These are phyloP conservation scores for Penicillium argentinense DNA, from an alignment of 495 filamentous ascomycete genomes.

Conservation along the genomic window DNA sequence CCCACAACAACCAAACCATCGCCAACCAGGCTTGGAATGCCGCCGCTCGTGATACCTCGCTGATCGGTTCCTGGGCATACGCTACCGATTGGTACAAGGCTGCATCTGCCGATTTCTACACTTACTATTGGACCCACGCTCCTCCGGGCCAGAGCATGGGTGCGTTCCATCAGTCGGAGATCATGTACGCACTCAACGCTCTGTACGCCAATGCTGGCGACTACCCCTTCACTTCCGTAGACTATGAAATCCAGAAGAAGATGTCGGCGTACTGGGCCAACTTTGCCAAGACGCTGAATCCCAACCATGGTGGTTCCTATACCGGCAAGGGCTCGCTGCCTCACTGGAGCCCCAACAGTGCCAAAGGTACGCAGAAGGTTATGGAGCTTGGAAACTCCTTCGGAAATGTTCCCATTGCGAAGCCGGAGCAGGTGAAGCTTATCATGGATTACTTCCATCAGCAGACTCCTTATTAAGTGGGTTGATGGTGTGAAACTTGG, in stretches of 20 bases:
- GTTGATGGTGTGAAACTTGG: no score
- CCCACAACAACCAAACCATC: conserved; percentile 15
- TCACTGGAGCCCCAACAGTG: conserved; percentile 17
- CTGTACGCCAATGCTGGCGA: conserved; percentile 26
- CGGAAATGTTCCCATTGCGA: conserved; percentile 18
- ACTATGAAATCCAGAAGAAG: conserved; percentile 22
- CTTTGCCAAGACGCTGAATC: conserved; percentile 31
- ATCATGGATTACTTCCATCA: conserved; percentile 25
- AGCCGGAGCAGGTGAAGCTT: conserved; percentile 17
- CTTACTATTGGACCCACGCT: conserved; percentile 35
- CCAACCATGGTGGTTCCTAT: conserved; percentile 26
- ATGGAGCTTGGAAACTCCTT: conserved; percentile 26
- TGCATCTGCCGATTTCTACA: conserved; percentile 26
- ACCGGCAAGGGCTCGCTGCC: conserved; percentile 14
- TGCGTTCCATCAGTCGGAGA: conserved; percentile 32
- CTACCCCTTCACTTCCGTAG: conserved; percentile 24
- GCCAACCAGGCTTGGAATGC: conserved; percentile 29
- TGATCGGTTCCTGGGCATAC: conserved; percentile 26
- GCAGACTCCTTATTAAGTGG: conserved; percentile 15
- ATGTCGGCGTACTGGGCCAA: conserved; percentile 34
- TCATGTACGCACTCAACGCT: conserved; percentile 28
- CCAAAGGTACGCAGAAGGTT: conserved; percentile 17
- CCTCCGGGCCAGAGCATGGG: conserved; percentile 28
- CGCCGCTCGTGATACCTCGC: conserved; percentile 22
- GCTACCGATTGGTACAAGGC: conserved; percentile 28